phyloP scores from a whole-genome alignment of 225 moss, liverwort and hornwort species.

The Asterella californica region DNA sequence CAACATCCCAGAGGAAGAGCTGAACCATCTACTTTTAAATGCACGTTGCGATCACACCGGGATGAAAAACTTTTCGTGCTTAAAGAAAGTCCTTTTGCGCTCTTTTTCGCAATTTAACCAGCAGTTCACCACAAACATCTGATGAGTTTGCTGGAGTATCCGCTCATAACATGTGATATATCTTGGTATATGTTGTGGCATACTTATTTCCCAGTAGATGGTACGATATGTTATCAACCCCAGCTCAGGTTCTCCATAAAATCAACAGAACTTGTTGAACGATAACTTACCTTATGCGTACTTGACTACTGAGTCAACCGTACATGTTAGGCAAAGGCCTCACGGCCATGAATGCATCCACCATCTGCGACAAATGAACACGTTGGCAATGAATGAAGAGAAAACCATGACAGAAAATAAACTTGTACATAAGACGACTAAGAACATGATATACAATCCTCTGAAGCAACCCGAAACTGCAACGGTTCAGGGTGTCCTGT shows the following conservation, averaged over 20 bases:
- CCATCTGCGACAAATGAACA: conserved; percentile 57
- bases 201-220: too few relatives aligned
- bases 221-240: too few relatives aligned
- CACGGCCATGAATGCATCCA: conserved; percentile 83
- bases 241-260: too few relatives aligned
- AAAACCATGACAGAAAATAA: neutral
- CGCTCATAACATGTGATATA: neutral
- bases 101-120: too few relatives aligned
- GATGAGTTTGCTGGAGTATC: neutral
- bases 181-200: neutral
- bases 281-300: too few relatives aligned
- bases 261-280: neutral
- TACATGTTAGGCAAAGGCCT: conserved; percentile 84
- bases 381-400: neutral
- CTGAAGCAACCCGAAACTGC: neutral
- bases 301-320: conserved; percentile 18
- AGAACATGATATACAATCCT: neutral
- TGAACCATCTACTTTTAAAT: too few relatives aligned
- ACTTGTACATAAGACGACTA: neutral
- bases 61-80: too few relatives aligned
- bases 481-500: neutral
- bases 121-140: neutral
- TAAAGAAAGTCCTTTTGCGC: too few relatives aligned
- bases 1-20: too few relatives aligned
- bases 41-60: too few relatives aligned